Evolutionary conservation across 2,329 filamentous ascomycete genomes (phyloP).

Genomic region (Epichloe typhina): DNA sequence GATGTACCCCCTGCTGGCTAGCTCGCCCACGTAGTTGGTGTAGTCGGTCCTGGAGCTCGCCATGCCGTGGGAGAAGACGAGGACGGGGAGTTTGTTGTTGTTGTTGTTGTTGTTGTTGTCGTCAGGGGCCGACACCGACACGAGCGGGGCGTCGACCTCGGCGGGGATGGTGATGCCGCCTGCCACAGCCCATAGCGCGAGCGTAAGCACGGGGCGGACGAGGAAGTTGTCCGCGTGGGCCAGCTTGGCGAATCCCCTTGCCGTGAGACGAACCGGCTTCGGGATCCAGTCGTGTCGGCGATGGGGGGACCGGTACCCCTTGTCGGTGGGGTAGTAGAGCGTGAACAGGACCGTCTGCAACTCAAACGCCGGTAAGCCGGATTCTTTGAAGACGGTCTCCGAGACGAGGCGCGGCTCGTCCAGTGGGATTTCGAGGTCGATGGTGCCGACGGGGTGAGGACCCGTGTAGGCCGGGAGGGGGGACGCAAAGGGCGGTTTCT

Average conservation of each 20-base stretch:
- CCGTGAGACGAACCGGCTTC: constrained; percentile 28
- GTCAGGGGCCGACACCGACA: constrained; percentile 7
- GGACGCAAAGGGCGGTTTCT: constrained; percentile 29
- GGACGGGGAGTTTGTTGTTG: constrained; percentile 23
- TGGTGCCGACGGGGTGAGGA: constrained; percentile 29
- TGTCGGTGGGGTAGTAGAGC: constrained; percentile 31
- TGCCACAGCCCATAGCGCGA: constrained; percentile 26
- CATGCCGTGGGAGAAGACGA: constrained; percentile 40
- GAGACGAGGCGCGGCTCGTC: constrained; percentile 18
- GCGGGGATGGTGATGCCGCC: constrained; percentile 34
- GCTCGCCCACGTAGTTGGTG: constrained; percentile 35
- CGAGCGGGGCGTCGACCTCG: constrained; percentile 31
- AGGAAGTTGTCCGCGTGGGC: constrained; percentile 30
- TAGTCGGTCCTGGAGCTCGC: constrained; percentile 38
- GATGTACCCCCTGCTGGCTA: constrained; percentile 35
- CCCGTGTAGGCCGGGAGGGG: constrained; percentile 32
- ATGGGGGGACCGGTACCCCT: constrained; percentile 10
- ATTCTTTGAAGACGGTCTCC: constrained; percentile 20
- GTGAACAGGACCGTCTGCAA: constrained; percentile 35
- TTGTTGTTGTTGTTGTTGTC: too few relatives aligned
- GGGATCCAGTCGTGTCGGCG: constrained; percentile 31
- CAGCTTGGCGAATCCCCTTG: constrained; percentile 32
- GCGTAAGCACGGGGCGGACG: constrained; percentile 28
- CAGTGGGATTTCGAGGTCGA: constrained; percentile 34
- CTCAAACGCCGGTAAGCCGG: constrained; percentile 27